Evolutionary conservation across 768 basidiomycete genomes (phyloP).

Genomic region (Guyanaporus albipodus): DNA sequence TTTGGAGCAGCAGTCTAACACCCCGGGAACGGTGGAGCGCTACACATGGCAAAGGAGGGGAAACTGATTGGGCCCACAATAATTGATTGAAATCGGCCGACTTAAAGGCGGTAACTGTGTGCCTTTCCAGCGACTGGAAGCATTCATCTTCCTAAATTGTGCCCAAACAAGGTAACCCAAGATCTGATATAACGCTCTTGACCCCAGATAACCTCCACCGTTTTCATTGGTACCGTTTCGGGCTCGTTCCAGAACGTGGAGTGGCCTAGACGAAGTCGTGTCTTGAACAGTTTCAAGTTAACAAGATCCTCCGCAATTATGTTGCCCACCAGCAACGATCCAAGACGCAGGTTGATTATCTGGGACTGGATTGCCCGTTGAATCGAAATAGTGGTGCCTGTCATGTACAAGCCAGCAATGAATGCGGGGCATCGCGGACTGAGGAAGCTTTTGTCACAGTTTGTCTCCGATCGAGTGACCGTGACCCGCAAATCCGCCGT

Average conservation of each 20-base stretch:
- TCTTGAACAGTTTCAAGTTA: not conserved
- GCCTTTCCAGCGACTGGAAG: not conserved
- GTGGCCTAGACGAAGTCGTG: too few relatives aligned
- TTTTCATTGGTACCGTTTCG: too few relatives aligned
- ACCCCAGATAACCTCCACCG: not conserved
- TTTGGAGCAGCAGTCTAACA: not conserved
- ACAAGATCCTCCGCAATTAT: too few relatives aligned
- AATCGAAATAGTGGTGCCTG: too few relatives aligned
- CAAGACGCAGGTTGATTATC: too few relatives aligned
- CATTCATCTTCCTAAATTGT: too few relatives aligned
- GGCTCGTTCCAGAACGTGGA: too few relatives aligned
- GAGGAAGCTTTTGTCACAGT: not conserved
- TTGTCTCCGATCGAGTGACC: not conserved
- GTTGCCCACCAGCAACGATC: too few relatives aligned
- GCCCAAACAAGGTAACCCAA: not conserved
- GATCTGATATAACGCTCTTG: too few relatives aligned
- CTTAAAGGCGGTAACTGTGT: not conserved
- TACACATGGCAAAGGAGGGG: not conserved
- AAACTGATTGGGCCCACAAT: not conserved
- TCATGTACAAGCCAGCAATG: too few relatives aligned
- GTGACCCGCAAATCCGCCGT: not conserved
- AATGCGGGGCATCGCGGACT: not conserved
- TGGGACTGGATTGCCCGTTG: too few relatives aligned
- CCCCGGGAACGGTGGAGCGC: not conserved
- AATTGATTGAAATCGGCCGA: not conserved